Base-by-base conservation (phyloP, 2,329 filamentous ascomycete genomes). In the Zelopaecilomyces penicillatus region DNA sequence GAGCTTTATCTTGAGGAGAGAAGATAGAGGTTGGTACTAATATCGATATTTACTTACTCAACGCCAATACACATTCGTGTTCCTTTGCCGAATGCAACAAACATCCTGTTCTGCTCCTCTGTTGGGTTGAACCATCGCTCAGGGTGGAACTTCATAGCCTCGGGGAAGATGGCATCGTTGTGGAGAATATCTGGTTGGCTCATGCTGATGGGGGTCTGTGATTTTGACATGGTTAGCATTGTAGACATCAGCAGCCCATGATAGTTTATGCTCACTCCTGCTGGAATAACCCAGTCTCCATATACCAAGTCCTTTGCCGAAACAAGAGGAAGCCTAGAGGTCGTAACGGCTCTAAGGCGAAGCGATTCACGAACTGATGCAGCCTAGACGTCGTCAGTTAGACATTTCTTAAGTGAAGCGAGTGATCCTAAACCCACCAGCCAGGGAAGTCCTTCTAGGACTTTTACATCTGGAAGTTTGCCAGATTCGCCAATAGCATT, bases 41-140 rank as follows among this genome's bases (percentile, higher is more conserved):
- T 19, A 19, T 19, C 19, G 19, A 19, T 19, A 19, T n/a, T 34
- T 34, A 3, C 32, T 9, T 37, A 43, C 41, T 43, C 41, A 4
- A 37, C 12, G 26, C 41, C 41, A 10, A 19, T 29, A 19, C 41
- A 43, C 41, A 43, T 43, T 28, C 41, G 33, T 5, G 41, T 37
- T 30, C 41, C 41, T 12, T 37, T 43, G 6, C 41, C 34, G 37
- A 43, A 43, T 9, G 41, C 11, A 11, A 43, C 34, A 30, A 43
- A 43, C 31, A 35, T 35, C 6, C 34, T 36, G 34, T 37, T 37
- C 11, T 29, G 26, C 19, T 26, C 28, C 34, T 43, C 41, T 3
- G 41, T 43, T 5, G 41, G 26, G 10, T 43, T 37, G 12, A 43
- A 43, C 41, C 41, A 43, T 9, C 41, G 28, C n/a, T 43, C 41